Percentiles rank a stretch among this genome's conserved stretches.
phyloP scores from a whole-genome alignment of 2,329 filamentous ascomycete species.

The Sporothrix phasma region DNA sequence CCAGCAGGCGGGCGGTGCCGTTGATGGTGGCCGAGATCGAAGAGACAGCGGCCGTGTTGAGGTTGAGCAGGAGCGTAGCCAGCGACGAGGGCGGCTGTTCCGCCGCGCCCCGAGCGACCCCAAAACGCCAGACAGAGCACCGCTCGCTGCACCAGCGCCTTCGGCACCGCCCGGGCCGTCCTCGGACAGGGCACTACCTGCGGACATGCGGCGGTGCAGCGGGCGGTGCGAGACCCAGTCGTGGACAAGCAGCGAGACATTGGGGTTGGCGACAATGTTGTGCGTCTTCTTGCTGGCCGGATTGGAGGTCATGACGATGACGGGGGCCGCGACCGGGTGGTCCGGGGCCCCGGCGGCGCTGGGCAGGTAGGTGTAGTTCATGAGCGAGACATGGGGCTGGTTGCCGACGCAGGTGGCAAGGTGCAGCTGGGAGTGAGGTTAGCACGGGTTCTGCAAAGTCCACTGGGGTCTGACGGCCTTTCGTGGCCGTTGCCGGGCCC shows the following conservation, averaged over 20 bases:
- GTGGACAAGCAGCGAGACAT: constrained; percentile 89
- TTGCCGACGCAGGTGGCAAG: constrained; percentile 82
- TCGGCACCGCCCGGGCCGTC: neutral
- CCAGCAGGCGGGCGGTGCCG: constrained; percentile 67
- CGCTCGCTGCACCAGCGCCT: neutral
- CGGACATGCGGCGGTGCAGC: constrained; percentile 54
- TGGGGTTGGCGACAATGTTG: constrained; percentile 75
- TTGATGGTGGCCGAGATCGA: constrained; percentile 91
- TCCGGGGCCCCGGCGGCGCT: constrained; percentile 52
- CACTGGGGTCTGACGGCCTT: too few species aligned
- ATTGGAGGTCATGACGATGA: constrained; percentile 91
- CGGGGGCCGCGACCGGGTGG: constrained; percentile 35
- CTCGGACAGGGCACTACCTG: constrained; percentile 45
- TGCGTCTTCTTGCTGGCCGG: constrained; percentile 67
- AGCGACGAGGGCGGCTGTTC: constrained; percentile 58
- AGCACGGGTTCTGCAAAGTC: neutral
- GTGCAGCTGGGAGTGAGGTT: constrained; percentile 57
- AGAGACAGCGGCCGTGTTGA: constrained; percentile 81
- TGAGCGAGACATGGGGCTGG: constrained; percentile 83
- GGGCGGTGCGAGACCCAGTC: constrained; percentile 93
- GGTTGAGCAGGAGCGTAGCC: constrained; percentile 72
- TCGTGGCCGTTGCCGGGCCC: neutral
- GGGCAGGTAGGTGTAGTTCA: constrained; percentile 98
- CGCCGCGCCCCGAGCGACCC: constrained; percentile 34
- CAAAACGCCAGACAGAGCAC: neutral